Base-by-base conservation (phyloP, 179 eudicot genomes). In the Silene coronaria region DNA sequence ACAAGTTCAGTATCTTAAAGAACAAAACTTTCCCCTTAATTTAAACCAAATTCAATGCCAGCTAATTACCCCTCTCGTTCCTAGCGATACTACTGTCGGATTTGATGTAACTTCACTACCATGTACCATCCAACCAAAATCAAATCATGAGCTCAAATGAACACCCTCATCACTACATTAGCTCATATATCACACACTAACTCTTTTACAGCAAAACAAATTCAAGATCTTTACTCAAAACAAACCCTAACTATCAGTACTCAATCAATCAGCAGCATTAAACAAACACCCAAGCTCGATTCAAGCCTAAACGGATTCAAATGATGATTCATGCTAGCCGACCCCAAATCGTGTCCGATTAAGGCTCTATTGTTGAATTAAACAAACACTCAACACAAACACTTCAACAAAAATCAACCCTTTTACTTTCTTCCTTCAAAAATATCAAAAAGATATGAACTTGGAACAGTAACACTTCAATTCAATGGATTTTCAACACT, bases 401-500 rank as follows among this genome's bases (percentile, higher is more conserved):
- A 42, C 46, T 42, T 0, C 34, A 58, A 74, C 3, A 42, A 62
- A 81, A 46, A 72, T 28, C 36, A 77, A 77, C 71, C 60, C 60
- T 30, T 48, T 72, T 38, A 11, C 22, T 9, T 23, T 53, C 55
- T 34, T 38, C 57, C 58, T 11, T 22, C 2, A 60, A 64, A 75
- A 69, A 64, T 1, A 81, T 77, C 76, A 70, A 46, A 77, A 69
- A 74, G 22, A 0, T 17, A 3, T 17, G 46, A 71, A 55, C 61
- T 71, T 77, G 21, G 60, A 42, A 19, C 59, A 27, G 62, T 38
- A 23, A 46, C 36, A 71, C 71, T 70, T 70, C 59, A 76, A 81
- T 80, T 81, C 75, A 57, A 77, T 42, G 63, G 45, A 55, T 30
- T 73, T 68, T 62, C 75, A 80, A 73, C 70, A 32, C 23, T 46